Percentiles rank a stretch among this genome's conserved stretches.
These are phyloP conservation scores for Cyberlindnera mississippiensis DNA, from an alignment of 805 yeast species.

Conservation along the genomic window DNA sequence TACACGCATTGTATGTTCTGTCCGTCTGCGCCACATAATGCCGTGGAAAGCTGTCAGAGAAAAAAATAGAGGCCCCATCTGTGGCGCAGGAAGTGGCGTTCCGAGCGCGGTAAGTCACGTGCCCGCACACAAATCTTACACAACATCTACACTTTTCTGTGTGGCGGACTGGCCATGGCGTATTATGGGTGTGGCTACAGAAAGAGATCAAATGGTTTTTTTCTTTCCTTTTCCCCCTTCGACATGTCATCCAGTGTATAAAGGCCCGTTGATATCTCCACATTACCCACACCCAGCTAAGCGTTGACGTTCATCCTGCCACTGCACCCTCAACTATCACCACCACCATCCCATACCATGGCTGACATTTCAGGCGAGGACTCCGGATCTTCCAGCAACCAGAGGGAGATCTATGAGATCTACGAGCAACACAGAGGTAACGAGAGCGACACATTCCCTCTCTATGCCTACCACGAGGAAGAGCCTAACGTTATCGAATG, in stretches of 20 bases:
- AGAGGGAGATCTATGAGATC: constrained; percentile 12
- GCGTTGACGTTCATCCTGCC: too few species aligned
- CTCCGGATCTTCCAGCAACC: constrained; percentile 8
- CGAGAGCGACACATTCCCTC: constrained; percentile 6
- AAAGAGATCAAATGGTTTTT: too few species aligned
- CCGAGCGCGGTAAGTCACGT: constrained; percentile 4
- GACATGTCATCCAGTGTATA: too few species aligned
- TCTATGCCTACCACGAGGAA: constrained; percentile 9
- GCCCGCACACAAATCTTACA: constrained; percentile 4
- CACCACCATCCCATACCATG: constrained; percentile 2
- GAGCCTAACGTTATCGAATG: constrained; percentile 12
- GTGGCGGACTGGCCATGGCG: constrained; percentile 1
- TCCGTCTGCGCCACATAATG: too few species aligned
- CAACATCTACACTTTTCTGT: not conserved
- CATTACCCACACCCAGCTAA: too few species aligned
- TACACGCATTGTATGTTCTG: too few species aligned
- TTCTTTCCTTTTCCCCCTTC: too few species aligned
- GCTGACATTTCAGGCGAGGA: not conserved
- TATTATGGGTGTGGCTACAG: not conserved
- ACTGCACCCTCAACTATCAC: too few species aligned
- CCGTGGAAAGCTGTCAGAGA: too few species aligned
- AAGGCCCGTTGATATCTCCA: too few species aligned
- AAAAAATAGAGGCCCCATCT: too few species aligned
- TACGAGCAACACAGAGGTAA: constrained; percentile 14
- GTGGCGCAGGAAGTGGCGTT: too few species aligned